Base-by-base conservation (phyloP, 2,329 filamentous ascomycete genomes). In the Paraconiothyrium brasiliense region DNA sequence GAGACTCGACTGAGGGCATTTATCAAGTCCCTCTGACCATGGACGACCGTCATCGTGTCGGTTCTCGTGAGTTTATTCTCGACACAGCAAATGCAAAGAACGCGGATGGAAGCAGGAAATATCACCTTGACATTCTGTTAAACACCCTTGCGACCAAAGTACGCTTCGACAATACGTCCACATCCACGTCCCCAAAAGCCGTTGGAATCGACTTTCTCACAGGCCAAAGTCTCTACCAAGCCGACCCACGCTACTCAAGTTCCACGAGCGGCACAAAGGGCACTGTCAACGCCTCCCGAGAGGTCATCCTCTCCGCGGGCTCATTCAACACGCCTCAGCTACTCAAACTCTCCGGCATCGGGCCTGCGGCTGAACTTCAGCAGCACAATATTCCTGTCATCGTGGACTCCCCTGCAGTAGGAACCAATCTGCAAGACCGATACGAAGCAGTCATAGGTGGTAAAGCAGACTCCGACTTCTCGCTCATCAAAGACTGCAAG, bases 91-190 rank as follows among this genome's bases (percentile, higher is more conserved):
- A 83, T 63, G 83, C 82, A 14, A 79, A 80, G 61, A 83, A 84
- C 64, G 55, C 69, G 1, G 81, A 86, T 59, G 85, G 85, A 24
- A 80, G 77, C 49, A 81, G 82, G 62, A 84, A 81, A 65, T 87
- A 87, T 71, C 83, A 82, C 27, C 82, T 89, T 0, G 84, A 87
- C 62, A 77, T 89, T 48, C 79, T 81, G 44, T 80, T 84, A 3
- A 90, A 90, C 76, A 87, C 84, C 11, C 78, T 91, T 37, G 90
- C 86, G 62, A 89, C 89, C 54, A 89, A 87, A 69, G 78, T 93
- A 73, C 79, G 80, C 32, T 90, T 89, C 66, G 87, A 89, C 85
- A 88, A 1, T 87, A 85, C 71, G 85, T 84, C 16, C 47, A 54
- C 71, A 85, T 84, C 16, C 44, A 54, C n/a, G 71, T 79, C 20